Evolutionary conservation across 1,284 basidiomycete species (phyloP).

Genomic region (Ganoderma sp.): DNA sequence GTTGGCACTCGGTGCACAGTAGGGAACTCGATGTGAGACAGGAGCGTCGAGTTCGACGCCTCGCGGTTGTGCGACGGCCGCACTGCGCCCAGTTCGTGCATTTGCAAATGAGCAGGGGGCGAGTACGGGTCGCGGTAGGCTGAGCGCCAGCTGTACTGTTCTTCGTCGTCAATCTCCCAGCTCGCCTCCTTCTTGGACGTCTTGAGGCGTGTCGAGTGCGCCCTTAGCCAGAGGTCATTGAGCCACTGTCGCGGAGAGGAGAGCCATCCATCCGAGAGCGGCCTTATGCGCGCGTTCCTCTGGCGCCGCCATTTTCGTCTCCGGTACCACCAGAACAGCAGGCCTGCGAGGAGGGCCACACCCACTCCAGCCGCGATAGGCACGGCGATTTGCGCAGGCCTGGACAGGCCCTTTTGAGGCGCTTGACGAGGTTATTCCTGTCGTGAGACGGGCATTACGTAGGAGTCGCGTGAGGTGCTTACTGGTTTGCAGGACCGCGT

Average conservation of each 20-base stretch:
- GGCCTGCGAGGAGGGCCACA: slow-evolving; percentile 21
- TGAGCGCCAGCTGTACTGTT: slow-evolving; percentile 3
- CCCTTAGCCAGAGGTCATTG: slow-evolving; percentile 1
- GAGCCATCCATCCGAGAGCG: slow-evolving; percentile 9
- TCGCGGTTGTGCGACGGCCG: slow-evolving; percentile 21
- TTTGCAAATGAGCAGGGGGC: background rate
- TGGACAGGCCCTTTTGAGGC: background rate
- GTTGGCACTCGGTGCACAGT: slow-evolving; percentile 21
- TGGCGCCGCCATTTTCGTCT: slow-evolving; percentile 12
- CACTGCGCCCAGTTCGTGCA: slow-evolving; percentile 14
- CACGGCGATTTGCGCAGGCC: slow-evolving; percentile 29
- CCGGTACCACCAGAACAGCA: slow-evolving; percentile 23
- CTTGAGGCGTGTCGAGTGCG: slow-evolving; percentile 18
- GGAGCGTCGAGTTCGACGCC: slow-evolving; percentile 25
- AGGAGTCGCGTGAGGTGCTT: slow-evolving; percentile 9
- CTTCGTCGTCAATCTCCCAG: slow-evolving; percentile 30
- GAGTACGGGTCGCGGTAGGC: slow-evolving; percentile 21
- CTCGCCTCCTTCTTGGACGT: slow-evolving; percentile 21
- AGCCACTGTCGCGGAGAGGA: slow-evolving; percentile 19
- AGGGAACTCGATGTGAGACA: slow-evolving; percentile 22
- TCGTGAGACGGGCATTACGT: background rate
- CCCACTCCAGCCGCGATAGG: slow-evolving; percentile 30
- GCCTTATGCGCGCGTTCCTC: slow-evolving; percentile 10
- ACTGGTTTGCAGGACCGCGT: slow-evolving; percentile 11
- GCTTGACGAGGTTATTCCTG: background rate